These are phyloP conservation scores for Hibiscus syriacus DNA, from an alignment of 345 rosid genomes.

Conservation along the genomic window DNA sequence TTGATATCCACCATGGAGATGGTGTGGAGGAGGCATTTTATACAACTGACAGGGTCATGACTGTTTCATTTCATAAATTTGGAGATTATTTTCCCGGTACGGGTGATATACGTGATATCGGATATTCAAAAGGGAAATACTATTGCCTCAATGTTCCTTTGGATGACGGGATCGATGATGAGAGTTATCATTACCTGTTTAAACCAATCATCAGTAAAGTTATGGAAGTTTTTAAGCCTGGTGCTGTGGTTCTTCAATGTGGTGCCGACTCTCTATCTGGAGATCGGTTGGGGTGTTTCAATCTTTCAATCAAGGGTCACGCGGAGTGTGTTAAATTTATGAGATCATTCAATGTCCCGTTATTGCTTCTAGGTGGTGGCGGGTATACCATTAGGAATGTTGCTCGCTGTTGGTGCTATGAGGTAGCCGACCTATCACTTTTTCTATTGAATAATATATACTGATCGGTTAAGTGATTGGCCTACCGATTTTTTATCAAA, in stretches of 20 bases:
- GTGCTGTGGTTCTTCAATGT: slow-evolving; percentile 60
- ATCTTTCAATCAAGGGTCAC: slow-evolving; percentile 65
- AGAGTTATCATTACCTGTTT: slow-evolving; percentile 64
- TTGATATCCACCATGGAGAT: slow-evolving; percentile 64
- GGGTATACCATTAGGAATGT: slow-evolving; percentile 72
- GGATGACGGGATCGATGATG: slow-evolving; percentile 65
- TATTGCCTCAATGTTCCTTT: slow-evolving; percentile 63
- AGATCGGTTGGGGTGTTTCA: slow-evolving; percentile 65
- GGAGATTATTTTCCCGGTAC: slow-evolving; percentile 69
- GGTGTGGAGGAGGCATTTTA: slow-evolving; percentile 74
- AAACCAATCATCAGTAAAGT: slow-evolving; percentile 57
- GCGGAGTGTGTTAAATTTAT: slow-evolving; percentile 63
- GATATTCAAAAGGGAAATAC: slow-evolving; percentile 47
- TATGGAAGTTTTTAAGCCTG: slow-evolving; percentile 59
- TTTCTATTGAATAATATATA: background rate
- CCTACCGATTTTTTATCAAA: too few relatives aligned
- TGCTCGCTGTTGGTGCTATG: slow-evolving; percentile 77
- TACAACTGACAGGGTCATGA: slow-evolving; percentile 65
- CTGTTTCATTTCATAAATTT: slow-evolving; percentile 66
- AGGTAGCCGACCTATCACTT: slow-evolving; percentile 24
- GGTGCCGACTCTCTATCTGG: slow-evolving; percentile 69
- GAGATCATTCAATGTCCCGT: slow-evolving; percentile 72
- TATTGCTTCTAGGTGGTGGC: slow-evolving; percentile 60
- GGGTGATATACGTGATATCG: slow-evolving; percentile 48
- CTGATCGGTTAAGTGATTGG: background rate